phyloP scores from a whole-genome alignment of 805 yeast genomes.

The Millerozyma miso region DNA sequence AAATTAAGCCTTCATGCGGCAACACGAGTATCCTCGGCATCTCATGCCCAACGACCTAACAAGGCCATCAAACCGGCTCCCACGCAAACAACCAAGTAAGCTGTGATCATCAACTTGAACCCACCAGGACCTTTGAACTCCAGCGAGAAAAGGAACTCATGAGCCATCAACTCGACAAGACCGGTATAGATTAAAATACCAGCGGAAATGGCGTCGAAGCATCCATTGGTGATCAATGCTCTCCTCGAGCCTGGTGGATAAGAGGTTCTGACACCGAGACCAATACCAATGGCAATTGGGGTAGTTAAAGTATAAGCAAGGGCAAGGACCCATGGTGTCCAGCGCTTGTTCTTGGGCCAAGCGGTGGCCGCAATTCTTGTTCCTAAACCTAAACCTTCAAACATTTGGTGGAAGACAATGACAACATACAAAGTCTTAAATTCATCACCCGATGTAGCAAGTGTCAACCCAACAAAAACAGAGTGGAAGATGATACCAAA shows the following conservation, averaged over 20 bases:
- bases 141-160: slow-evolving; percentile 60
- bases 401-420: slow-evolving; percentile 70
- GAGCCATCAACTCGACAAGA: slow-evolving; percentile 74
- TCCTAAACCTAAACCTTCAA: slow-evolving; percentile 85
- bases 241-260: slow-evolving; percentile 57
- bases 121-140: slow-evolving; percentile 62
- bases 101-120: slow-evolving; percentile 46
- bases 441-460: slow-evolving; percentile 76
- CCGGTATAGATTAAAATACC: slow-evolving; percentile 79
- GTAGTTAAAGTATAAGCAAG: slow-evolving; percentile 52
- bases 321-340: slow-evolving; percentile 59
- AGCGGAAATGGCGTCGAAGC: slow-evolving; percentile 70
- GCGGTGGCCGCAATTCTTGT: slow-evolving; percentile 48
- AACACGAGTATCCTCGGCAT: too few relatives aligned
- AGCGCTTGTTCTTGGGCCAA: slow-evolving; percentile 35
- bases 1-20: too few relatives aligned
- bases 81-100: slow-evolving; percentile 50
- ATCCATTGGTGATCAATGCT: slow-evolving; percentile 64
- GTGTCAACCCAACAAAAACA: slow-evolving; percentile 71
- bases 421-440: slow-evolving; percentile 70
- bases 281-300: slow-evolving; percentile 74
- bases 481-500: slow-evolving; percentile 84
- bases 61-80: slow-evolving; percentile 81
- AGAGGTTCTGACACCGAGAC: slow-evolving; percentile 65
- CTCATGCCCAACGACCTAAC: slow-evolving; percentile 67